Evolutionary conservation across 2,329 filamentous ascomycete species (phyloP), one percentile per base, ranked within the genome.

Genomic region (Elsinoe necatrix): DNA sequence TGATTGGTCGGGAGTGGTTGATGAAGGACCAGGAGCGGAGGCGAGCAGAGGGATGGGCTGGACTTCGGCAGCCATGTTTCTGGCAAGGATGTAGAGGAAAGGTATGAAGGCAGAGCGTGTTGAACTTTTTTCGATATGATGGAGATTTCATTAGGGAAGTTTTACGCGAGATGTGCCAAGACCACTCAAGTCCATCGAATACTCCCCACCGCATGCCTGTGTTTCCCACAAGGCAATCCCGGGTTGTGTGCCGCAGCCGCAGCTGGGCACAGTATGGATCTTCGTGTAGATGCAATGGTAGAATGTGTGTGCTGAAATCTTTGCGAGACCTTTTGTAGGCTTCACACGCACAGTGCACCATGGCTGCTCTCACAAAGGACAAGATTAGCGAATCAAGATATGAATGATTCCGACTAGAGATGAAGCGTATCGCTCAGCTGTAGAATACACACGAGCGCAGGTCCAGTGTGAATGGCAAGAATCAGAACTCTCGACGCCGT

Each of bases 1-100:
- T 63, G 85, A 82, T 74, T 97, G 91, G 75, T 98, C 93, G 29
- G 91, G 85, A 4, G 92, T 95, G 48, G 92, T 75, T 55, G 89
- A 86, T 39, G 86, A 85, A 57, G 90, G 90, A 52, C 89, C 88
- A 61, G 87, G 81, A 57, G 92, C 84, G 68, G 95, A 81, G 78
- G 89, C 95, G 68, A 95, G 76, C 71, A 85, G 85, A 70, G 84
- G 84, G 63, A 95, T 76, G 60, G 87, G 86, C 71, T 83, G 82
- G 66, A 95, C 87, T 75, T 89, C 85, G 67, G 90, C 87, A 65
- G 91, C 90, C 90, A 95, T 95, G 60, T 65, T 65, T 39, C 14
- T 11, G 23, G 41, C 47, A 41, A 41, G 14, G 20, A 31, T 14
- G 37, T 9, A 9, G 25, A 51, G 25, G 8, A 27, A 14, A 45